Evolutionary conservation across 129 eudicot genomes (phyloP).

Genomic region (Tanacetum coccineum): DNA sequence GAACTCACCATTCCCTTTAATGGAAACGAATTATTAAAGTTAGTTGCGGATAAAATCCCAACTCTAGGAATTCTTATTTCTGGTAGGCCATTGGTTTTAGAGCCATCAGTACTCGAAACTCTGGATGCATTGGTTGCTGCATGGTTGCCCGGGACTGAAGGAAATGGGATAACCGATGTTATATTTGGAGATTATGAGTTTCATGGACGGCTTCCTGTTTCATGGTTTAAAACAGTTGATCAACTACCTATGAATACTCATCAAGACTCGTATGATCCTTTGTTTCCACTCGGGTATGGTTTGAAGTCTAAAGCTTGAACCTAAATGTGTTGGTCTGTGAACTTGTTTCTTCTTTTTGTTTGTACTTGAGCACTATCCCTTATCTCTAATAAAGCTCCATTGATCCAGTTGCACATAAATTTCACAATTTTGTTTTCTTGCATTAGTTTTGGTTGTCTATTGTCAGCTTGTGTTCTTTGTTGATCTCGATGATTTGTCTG

Average conservation of each 20-base stretch:
- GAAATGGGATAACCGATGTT: conserved; percentile 65
- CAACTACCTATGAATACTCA: conserved; percentile 58
- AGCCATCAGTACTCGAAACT: conserved; percentile 45
- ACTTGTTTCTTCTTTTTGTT: not conserved
- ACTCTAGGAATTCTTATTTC: conserved; percentile 65
- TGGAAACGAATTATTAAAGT: conserved; percentile 50
- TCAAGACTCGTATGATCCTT: conserved; percentile 45
- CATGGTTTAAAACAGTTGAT: conserved; percentile 68
- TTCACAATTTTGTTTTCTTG: not conserved
- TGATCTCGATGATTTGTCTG: no score
- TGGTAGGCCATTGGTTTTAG: conserved; percentile 72
- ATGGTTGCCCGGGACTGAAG: conserved; percentile 90
- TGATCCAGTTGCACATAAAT: not conserved
- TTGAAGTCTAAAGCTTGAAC: conserved; percentile 32
- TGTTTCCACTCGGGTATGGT: conserved; percentile 76
- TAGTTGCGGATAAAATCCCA: conserved; percentile 56
- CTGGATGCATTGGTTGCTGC: conserved; percentile 75
- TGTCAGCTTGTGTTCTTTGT: no score
- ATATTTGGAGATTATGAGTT: conserved; percentile 76
- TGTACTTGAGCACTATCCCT: not conserved
- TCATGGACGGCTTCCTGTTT: conserved; percentile 70
- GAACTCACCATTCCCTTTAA: conserved; percentile 63
- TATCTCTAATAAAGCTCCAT: not conserved
- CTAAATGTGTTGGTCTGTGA: not conserved
- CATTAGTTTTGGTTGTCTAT: no score